Evolutionary conservation across 192 early-diverging fungal genomes (phyloP).

Genomic region (Gonapodya prolifera): DNA sequence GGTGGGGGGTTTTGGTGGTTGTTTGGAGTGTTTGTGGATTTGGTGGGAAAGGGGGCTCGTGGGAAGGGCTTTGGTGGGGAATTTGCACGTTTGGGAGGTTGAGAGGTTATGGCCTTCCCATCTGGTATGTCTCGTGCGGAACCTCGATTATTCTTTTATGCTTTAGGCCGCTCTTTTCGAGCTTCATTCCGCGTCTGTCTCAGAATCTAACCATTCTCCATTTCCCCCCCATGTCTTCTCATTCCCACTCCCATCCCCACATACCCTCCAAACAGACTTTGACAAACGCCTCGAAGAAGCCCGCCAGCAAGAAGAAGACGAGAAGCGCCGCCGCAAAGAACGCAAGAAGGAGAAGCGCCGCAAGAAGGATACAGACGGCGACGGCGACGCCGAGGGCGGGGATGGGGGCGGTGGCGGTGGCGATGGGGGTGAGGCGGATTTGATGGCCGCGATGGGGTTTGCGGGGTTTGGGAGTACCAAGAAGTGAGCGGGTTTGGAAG

Average conservation of each 20-base stretch:
- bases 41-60: no score
- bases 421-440: not conserved
- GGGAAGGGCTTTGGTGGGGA: no score
- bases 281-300: constrained; percentile 50
- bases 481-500: no score
- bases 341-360: constrained; percentile 39
- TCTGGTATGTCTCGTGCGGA: not conserved
- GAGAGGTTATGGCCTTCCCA: constrained; percentile 1
- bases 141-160: not conserved
- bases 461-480: not conserved
- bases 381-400: not conserved
- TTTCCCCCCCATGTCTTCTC: constrained; percentile 4
- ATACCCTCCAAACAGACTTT: constrained; percentile 29
- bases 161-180: not conserved
- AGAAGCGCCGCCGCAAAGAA: constrained; percentile 30
- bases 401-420: not conserved
- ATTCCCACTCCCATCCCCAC: not conserved
- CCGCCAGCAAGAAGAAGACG: constrained; percentile 56
- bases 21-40: no score
- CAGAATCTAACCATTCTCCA: not conserved
- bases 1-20: not conserved
- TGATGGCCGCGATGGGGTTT: constrained; percentile 1
- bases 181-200: not conserved
- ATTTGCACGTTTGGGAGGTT: no score
- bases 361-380: constrained; percentile 29